These are phyloP conservation scores for Alternaria postmessia DNA, from an alignment of 2,329 filamentous ascomycete genomes.

Conservation along the genomic window DNA sequence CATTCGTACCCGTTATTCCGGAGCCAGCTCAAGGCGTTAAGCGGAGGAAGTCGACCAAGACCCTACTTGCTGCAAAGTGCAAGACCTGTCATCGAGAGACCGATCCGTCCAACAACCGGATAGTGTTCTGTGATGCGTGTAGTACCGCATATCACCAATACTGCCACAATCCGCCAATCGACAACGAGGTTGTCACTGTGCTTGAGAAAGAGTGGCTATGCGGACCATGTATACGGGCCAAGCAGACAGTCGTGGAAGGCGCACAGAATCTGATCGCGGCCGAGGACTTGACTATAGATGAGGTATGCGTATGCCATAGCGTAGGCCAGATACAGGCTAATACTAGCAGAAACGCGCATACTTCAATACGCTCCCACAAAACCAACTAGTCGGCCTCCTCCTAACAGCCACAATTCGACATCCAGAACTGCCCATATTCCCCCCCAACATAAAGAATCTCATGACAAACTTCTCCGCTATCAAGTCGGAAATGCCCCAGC, in stretches of 20 bases:
- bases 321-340: neutral
- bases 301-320: conserved; percentile 45
- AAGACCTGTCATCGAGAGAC: conserved; percentile 76
- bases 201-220: conserved; percentile 77
- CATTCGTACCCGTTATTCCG: conserved; percentile 66
- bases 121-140: conserved; percentile 87
- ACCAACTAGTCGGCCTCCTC: conserved; percentile 70
- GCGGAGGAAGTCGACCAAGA: conserved; percentile 66
- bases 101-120: conserved; percentile 76
- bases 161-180: conserved; percentile 79
- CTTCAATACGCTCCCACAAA: conserved; percentile 67
- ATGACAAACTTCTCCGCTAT: conserved; percentile 27
- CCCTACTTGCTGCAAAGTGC: conserved; percentile 66
- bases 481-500: conserved; percentile 17
- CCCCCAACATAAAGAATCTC: conserved; percentile 45
- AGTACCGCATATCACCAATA: conserved; percentile 81
- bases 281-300: conserved; percentile 51
- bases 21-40: conserved; percentile 59
- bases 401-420: conserved; percentile 68
- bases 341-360: conserved; percentile 66
- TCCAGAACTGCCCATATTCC: conserved; percentile 72
- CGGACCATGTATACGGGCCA: conserved; percentile 60
- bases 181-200: conserved; percentile 72
- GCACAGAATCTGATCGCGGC: conserved; percentile 51
- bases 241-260: conserved; percentile 41